Conservation (phyloP, 2,329 filamentous ascomycete genomes). For the Aspergillus oerlinghausenensis region DNA sequence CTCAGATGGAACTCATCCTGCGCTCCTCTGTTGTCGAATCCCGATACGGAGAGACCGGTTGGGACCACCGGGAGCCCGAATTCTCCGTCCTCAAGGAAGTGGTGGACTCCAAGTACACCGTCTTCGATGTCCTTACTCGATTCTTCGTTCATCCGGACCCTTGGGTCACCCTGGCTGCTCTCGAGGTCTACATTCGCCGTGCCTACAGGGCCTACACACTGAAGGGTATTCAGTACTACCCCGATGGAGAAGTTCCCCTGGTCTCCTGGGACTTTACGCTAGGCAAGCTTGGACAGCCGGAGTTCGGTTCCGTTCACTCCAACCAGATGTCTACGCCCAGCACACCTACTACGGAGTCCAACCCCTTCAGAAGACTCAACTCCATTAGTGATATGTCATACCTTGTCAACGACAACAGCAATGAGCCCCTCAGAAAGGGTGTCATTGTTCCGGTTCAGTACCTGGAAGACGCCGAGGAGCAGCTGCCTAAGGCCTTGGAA, state of each 20-base stretch:
- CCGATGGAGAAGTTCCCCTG: constrained; percentile 63
- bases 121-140: constrained; percentile 89
- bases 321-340: constrained; percentile 80
- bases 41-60: constrained; percentile 94
- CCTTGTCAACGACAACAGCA: constrained; percentile 61
- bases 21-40: constrained; percentile 93
- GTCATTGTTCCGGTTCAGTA: constrained; percentile 92
- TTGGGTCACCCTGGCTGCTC: constrained; percentile 87
- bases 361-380: constrained; percentile 74
- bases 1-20: constrained; percentile 98
- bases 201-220: constrained; percentile 95
- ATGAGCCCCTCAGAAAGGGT: constrained; percentile 82
- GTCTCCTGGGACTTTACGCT: constrained; percentile 95
- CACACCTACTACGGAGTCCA: constrained; percentile 60
- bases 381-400: constrained; percentile 98
- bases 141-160: constrained; percentile 95
- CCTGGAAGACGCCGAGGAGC: constrained; percentile 88
- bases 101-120: constrained; percentile 96
- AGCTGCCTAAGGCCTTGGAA: constrained; percentile 77
- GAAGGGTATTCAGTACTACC: constrained; percentile 82
- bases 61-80: constrained; percentile 91
- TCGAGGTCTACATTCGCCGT: constrained; percentile 94
- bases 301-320: constrained; percentile 74
- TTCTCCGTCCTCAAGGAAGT: constrained; percentile 93
- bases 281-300: constrained; percentile 85